A percentile compares a stretch with the other conserved stretches of the same genome.
Conservation (phyloP, 257 asterid genomes). For the Rehmannia glutinosa region DNA sequence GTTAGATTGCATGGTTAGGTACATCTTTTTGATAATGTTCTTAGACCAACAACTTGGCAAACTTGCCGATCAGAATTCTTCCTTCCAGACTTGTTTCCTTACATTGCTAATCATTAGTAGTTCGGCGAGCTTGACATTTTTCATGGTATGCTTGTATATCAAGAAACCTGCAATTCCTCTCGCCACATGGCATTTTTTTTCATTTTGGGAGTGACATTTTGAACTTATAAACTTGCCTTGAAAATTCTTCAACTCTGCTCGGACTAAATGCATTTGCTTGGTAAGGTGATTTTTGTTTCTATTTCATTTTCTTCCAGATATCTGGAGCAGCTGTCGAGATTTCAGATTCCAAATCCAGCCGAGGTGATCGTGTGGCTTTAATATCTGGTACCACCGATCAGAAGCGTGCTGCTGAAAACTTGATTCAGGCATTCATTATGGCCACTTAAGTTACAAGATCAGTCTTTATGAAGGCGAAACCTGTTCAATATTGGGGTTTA, state of each 20-base stretch:
- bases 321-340: constrained; percentile 89
- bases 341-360: constrained; percentile 70
- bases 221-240: background rate
- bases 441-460: constrained; percentile 51
- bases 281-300: background rate
- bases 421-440: constrained; percentile 95
- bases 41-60: no score
- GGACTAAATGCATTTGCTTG: background rate
- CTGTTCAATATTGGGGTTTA: constrained; percentile 15
- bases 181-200: background rate
- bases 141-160: background rate
- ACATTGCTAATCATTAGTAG: no score
- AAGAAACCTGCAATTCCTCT: background rate
- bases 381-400: constrained; percentile 86
- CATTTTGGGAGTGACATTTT: background rate
- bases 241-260: background rate
- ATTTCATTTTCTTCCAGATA: constrained; percentile 57
- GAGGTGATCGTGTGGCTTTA: constrained; percentile 84
- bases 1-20: no score
- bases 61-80: no score
- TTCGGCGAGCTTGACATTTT: no score
- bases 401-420: constrained; percentile 91
- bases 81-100: no score
- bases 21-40: no score
- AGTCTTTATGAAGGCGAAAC: constrained; percentile 26